These are phyloP conservation scores for Datisca glomerata DNA, from an alignment of 306 rosid species.

Conservation along the genomic window DNA sequence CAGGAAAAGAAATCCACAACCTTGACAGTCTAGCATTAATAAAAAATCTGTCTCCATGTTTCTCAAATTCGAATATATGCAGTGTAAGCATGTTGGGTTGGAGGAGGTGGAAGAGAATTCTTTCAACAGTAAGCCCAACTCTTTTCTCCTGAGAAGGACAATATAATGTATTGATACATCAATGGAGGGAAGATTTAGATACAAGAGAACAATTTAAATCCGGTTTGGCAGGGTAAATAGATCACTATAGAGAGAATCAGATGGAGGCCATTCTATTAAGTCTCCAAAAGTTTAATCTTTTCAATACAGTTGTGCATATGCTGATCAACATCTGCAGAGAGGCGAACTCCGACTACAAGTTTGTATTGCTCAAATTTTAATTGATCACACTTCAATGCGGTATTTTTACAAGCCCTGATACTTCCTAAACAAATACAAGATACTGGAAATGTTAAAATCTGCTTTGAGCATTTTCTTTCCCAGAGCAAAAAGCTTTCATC, in stretches of 20 bases:
- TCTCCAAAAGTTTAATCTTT: constrained; percentile 45
- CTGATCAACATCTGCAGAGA: constrained; percentile 28
- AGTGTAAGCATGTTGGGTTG: no score
- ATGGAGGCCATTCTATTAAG: not conserved
- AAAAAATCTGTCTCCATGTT: no score
- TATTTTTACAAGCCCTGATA: constrained; percentile 47
- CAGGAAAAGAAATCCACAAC: no score
- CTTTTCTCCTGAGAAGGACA: no score
- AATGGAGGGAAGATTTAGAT: not conserved
- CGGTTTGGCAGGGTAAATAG: not conserved
- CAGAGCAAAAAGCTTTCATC: no score
- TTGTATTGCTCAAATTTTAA: constrained; percentile 64
- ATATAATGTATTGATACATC: not conserved
- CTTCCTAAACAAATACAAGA: constrained; percentile 34
- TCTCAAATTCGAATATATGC: no score
- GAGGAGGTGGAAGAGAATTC: not conserved
- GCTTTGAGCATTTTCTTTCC: not conserved
- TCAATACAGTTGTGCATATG: constrained; percentile 58
- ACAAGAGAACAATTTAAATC: not conserved
- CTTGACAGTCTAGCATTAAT: no score
- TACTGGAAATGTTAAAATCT: not conserved
- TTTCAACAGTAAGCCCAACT: not conserved
- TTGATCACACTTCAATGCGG: constrained; percentile 58
- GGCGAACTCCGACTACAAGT: constrained; percentile 37
- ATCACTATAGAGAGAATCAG: not conserved